Conservation (phyloP, 148 eudicot species). For the Fallopia convolvulus region DNA sequence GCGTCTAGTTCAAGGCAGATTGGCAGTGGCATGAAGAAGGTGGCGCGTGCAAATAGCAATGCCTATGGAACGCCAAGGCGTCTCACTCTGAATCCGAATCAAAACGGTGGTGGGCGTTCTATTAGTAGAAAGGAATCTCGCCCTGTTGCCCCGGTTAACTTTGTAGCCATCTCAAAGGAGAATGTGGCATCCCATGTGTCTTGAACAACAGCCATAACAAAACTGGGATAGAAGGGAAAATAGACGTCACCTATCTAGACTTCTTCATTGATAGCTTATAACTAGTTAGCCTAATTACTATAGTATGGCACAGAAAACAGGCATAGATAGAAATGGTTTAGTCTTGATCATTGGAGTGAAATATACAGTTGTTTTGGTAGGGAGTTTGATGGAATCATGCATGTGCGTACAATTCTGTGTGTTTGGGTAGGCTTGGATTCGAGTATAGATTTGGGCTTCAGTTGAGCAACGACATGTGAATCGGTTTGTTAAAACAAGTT, state of each 20-base stretch:
- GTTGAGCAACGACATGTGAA: no score
- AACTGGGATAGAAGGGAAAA: constrained; percentile 8
- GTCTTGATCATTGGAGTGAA: neutral
- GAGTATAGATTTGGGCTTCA: no score
- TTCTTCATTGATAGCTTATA: no score
- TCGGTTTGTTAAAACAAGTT: no score
- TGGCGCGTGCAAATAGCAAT: constrained; percentile 74
- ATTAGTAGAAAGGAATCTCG: constrained; percentile 45
- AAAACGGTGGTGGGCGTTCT: constrained; percentile 72
- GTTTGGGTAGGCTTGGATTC: no score
- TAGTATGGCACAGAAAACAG: neutral
- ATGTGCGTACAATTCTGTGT: no score
- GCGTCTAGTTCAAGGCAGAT: constrained; percentile 64
- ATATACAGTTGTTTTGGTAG: neutral
- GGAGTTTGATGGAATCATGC: neutral
- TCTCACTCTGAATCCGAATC: constrained; percentile 46
- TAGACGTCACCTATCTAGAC: neutral
- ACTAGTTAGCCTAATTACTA: neutral
- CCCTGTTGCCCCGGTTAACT: constrained; percentile 45
- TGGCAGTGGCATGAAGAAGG: constrained; percentile 47
- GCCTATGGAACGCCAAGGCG: constrained; percentile 59
- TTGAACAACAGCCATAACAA: constrained; percentile 1
- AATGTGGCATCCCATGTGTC: constrained; percentile 72
- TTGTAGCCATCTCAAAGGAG: constrained; percentile 32
- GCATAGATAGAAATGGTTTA: neutral